A percentile compares a stretch with the other conserved stretches of the same genome.
phyloP scores from a whole-genome alignment of 352 stramenopile species.

The Pythium apleroticum region DNA sequence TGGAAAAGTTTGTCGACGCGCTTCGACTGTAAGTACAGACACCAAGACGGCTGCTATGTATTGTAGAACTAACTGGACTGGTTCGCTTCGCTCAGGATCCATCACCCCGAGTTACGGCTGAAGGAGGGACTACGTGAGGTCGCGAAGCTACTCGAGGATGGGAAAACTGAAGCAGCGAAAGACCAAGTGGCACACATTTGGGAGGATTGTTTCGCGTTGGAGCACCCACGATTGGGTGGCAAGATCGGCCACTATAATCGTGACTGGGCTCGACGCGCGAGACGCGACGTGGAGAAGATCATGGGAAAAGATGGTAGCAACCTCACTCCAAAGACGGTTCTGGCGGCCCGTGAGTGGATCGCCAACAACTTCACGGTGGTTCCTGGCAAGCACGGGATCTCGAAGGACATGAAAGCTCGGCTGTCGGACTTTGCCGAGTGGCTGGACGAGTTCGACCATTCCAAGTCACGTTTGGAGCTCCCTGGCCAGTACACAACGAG shows the following conservation, averaged over 20 bases:
- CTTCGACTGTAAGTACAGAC: slow-evolving; percentile 71
- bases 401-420: slow-evolving; percentile 80
- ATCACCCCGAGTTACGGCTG: slow-evolving; percentile 76
- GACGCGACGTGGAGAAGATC: slow-evolving; percentile 64
- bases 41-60: too few relatives aligned
- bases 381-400: slow-evolving; percentile 68
- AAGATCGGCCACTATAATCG: slow-evolving; percentile 80
- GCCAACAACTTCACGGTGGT: slow-evolving; percentile 68
- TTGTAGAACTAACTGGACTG: too few relatives aligned
- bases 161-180: slow-evolving; percentile 34
- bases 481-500: slow-evolving; percentile 76
- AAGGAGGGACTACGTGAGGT: slow-evolving; percentile 79
- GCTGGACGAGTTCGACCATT: slow-evolving; percentile 83
- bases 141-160: slow-evolving; percentile 58
- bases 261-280: slow-evolving; percentile 43
- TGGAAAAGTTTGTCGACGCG: slow-evolving; percentile 83
- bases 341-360: slow-evolving; percentile 66
- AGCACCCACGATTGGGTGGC: slow-evolving; percentile 46
- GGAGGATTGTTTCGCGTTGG: slow-evolving; percentile 62
- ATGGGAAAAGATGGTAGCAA: slow-evolving; percentile 64
- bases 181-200: slow-evolving; percentile 43
- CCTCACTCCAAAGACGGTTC: slow-evolving; percentile 52
- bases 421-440: slow-evolving; percentile 83
- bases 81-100: slow-evolving; percentile 44
- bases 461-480: slow-evolving; percentile 61